Conservation (phyloP, 306 rosid species). For the Quercus gilva region DNA sequence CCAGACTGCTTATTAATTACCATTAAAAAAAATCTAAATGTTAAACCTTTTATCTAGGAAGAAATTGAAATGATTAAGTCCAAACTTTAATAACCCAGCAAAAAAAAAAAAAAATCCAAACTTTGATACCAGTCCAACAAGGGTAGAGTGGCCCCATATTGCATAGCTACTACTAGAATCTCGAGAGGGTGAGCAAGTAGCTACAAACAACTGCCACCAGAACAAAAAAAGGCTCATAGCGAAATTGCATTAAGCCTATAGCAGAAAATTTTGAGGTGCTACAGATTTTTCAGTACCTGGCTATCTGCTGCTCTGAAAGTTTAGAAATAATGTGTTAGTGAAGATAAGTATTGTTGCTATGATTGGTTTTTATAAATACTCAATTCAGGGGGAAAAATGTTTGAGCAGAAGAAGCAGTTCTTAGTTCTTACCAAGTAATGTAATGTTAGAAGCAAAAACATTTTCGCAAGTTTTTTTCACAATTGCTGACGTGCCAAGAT, state of each 20-base stretch:
- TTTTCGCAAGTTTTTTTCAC: too few relatives aligned
- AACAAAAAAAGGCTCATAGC: too few relatives aligned
- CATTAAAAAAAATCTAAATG: not conserved
- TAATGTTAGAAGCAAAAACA: not conserved
- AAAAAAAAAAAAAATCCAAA: not conserved
- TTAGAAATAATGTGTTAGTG: not conserved
- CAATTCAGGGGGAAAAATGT: not conserved
- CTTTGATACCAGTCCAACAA: too few relatives aligned
- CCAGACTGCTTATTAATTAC: slow-evolving; percentile 17
- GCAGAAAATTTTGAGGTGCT: not conserved
- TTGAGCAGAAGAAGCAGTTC: not conserved
- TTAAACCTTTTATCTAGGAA: not conserved
- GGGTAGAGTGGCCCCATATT: too few relatives aligned
- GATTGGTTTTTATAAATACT: not conserved
- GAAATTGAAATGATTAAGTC: not conserved
- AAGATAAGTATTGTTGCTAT: not conserved
- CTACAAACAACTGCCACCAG: too few relatives aligned
- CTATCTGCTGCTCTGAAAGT: slow-evolving; percentile 35
- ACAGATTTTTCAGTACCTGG: slow-evolving; percentile 20
- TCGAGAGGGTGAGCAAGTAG: too few relatives aligned
- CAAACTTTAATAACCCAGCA: not conserved
- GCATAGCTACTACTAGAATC: too few relatives aligned
- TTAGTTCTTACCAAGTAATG: not conserved
- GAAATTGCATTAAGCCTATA: not conserved
- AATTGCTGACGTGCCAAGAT: too few relatives aligned